Conservation (phyloP, 2,329 filamentous ascomycete species). For the Lecanosticta acicola region DNA sequence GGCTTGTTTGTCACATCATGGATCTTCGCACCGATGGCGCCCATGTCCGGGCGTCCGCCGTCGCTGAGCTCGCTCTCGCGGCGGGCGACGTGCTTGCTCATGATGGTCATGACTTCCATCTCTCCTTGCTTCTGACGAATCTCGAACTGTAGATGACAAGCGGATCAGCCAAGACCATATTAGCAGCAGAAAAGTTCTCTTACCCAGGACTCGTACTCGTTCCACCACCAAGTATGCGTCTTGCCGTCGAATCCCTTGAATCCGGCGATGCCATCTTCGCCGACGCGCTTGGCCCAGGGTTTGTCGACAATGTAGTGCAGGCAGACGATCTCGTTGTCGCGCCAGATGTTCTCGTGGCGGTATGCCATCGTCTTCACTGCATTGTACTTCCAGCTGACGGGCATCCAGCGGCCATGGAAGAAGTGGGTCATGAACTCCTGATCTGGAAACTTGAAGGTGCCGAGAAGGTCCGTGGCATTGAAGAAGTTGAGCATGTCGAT, state of each 20-base stretch:
- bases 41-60: conserved; percentile 7
- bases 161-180: background rate
- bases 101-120: conserved; percentile 4
- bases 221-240: conserved; percentile 50
- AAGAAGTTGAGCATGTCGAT: conserved; percentile 39
- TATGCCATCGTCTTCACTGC: conserved; percentile 50
- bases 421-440: conserved; percentile 49
- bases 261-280: conserved; percentile 39
- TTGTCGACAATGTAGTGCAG: conserved; percentile 53
- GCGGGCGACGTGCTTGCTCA: conserved; percentile 8
- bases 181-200: background rate
- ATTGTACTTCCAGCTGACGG: conserved; percentile 47
- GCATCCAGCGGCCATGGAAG: conserved; percentile 40
- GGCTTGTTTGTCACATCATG: background rate
- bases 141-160: conserved; percentile 1
- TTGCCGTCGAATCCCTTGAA: conserved; percentile 46
- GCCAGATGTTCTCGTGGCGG: conserved; percentile 47
- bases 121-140: conserved; percentile 4
- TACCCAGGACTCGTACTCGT: conserved; percentile 39
- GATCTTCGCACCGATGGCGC: conserved; percentile 3
- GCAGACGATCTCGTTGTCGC: conserved; percentile 41
- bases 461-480: conserved; percentile 35
- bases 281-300: conserved; percentile 45
- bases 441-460: conserved; percentile 47
- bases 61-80: conserved; percentile 8